phyloP scores from a whole-genome alignment of 495 filamentous ascomycete species.

The Hypoxylon fuscum region DNA sequence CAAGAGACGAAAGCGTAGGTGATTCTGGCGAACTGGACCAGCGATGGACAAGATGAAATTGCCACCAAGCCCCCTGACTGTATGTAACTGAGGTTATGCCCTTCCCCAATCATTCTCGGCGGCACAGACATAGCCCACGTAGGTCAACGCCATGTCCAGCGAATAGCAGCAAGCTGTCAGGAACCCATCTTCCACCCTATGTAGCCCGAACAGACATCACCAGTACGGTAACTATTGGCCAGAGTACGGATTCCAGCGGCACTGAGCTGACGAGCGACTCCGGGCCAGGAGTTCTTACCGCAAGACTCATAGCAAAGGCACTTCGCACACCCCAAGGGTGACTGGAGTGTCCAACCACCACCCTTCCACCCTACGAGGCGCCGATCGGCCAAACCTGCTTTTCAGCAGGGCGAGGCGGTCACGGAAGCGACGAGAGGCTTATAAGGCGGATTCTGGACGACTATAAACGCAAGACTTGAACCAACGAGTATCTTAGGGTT shows the following conservation, averaged over 20 bases:
- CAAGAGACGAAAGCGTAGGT: conserved; percentile 25
- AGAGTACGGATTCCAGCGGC: conserved; percentile 69
- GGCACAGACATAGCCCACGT: conserved; percentile 14
- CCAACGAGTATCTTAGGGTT: conserved; percentile 75
- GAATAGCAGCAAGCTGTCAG: conserved; percentile 47
- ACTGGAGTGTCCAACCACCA: conserved; percentile 54
- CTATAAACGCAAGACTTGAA: conserved; percentile 61
- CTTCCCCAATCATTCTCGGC: conserved; percentile 47
- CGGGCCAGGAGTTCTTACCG: conserved; percentile 69
- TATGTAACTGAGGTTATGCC: conserved; percentile 52
- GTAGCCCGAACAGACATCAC: conserved; percentile 46
- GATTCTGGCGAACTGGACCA: conserved; percentile 58
- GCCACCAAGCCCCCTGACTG: conserved; percentile 46
- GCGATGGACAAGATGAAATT: conserved; percentile 38
- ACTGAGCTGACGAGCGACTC: conserved; percentile 68
- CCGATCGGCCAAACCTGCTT: conserved; percentile 46
- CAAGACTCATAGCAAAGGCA: conserved; percentile 67
- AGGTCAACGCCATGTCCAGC: conserved; percentile 32
- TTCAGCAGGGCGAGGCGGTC: conserved; percentile 51
- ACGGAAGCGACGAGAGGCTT: conserved; percentile 38
- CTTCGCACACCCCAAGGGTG: conserved; percentile 50
- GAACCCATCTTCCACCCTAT: conserved; percentile 45
- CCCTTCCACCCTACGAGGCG: conserved; percentile 49
- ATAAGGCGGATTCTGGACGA: conserved; percentile 53
- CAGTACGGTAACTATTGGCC: conserved; percentile 60